phyloP scores from a whole-genome alignment of 2,329 filamentous ascomycete genomes.

The Colletotrichum tanaceti region DNA sequence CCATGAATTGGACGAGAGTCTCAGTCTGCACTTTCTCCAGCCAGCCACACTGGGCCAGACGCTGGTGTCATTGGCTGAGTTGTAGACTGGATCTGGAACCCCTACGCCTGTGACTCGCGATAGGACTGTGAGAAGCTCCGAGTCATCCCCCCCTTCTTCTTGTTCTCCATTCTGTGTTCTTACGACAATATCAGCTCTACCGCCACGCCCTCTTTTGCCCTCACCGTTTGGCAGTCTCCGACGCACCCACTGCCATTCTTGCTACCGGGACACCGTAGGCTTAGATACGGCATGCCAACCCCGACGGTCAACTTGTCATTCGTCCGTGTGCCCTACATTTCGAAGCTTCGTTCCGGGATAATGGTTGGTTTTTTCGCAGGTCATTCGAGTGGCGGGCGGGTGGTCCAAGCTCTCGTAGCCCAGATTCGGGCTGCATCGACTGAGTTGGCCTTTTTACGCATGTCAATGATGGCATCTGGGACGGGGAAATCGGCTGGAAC shows the following conservation, averaged over 20 bases:
- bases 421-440: slow-evolving; percentile 11
- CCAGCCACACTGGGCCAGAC: slow-evolving; percentile 5
- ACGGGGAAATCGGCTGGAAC: neutral
- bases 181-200: slow-evolving; percentile 21
- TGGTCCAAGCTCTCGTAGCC: slow-evolving; percentile 28
- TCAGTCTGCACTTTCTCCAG: slow-evolving; percentile 11
- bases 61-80: slow-evolving; percentile 18
- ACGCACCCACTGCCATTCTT: neutral
- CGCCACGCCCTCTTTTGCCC: slow-evolving; percentile 23
- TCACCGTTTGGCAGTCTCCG: slow-evolving; percentile 4
- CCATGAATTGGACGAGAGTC: slow-evolving; percentile 10
- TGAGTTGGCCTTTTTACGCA: slow-evolving; percentile 1
- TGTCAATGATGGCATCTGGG: slow-evolving; percentile 23
- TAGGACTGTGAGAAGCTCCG: neutral
- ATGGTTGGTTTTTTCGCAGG: neutral
- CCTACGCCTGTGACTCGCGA: neutral
- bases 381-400: neutral
- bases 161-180: slow-evolving; percentile 15
- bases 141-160: slow-evolving; percentile 4
- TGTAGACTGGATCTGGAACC: neutral
- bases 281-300: neutral
- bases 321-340: neutral
- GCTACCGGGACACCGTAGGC: neutral
- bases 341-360: slow-evolving; percentile 9
- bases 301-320: neutral